Conservation (phyloP, 2,329 filamentous ascomycete species). For the Leptographium radiaticola region DNA sequence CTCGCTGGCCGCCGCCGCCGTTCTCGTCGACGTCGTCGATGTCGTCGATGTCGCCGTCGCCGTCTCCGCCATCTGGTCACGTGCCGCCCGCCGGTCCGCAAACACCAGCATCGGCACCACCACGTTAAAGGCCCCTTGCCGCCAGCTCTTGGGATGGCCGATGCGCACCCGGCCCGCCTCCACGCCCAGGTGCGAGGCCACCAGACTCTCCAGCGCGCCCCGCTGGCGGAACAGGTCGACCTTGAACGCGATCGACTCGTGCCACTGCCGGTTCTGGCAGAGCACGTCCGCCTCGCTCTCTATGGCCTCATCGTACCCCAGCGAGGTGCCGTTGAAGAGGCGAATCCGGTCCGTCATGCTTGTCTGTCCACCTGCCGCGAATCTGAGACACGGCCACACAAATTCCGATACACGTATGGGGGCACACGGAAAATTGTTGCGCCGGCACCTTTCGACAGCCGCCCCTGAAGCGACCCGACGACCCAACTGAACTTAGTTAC, state of each 20-base stretch:
- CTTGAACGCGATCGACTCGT: not conserved
- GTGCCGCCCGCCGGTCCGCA: not conserved
- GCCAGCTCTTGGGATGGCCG: conserved; percentile 3
- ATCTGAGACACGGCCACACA: no score
- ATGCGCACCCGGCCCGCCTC: not conserved
- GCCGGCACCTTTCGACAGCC: no score
- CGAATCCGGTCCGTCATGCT: no score
- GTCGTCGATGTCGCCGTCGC: no score
- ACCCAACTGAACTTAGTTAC: no score
- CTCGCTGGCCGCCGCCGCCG: not conserved
- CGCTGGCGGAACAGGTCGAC: not conserved
- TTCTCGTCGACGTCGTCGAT: not conserved
- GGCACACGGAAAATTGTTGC: no score
- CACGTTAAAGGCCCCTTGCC: conserved; percentile 3
- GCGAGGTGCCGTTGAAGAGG: no score
- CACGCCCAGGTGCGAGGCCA: conserved; percentile 1
- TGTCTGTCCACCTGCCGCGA: no score
- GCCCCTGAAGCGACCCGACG: no score
- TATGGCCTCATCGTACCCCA: no score
- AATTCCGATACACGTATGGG: no score
- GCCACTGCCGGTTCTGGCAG: not conserved
- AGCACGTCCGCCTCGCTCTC: not conserved
- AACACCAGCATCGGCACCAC: conserved; percentile 4
- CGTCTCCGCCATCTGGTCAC: not conserved
- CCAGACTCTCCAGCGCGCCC: conserved; percentile 1